These are phyloP conservation scores for Microcyclospora pomicola DNA, from an alignment of 2,329 filamentous ascomycete genomes.

Conservation along the genomic window DNA sequence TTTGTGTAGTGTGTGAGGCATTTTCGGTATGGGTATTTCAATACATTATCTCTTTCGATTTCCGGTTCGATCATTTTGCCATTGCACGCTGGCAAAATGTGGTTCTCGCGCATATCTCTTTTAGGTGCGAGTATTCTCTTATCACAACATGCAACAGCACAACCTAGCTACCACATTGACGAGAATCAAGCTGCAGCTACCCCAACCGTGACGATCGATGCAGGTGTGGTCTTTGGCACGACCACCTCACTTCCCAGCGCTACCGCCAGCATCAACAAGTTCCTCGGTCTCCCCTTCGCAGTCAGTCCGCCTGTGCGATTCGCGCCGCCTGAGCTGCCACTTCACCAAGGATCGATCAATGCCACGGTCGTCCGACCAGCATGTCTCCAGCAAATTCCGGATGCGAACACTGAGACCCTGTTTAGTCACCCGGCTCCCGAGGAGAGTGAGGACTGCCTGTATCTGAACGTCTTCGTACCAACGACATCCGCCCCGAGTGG, in stretches of 20 bases:
- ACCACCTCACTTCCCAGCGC: constrained; percentile 19
- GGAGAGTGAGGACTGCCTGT: constrained; percentile 30
- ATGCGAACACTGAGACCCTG: constrained; percentile 13
- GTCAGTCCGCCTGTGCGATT: constrained; percentile 21
- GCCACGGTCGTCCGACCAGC: constrained; percentile 19
- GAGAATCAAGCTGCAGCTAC: too few relatives aligned
- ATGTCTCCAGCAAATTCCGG: constrained; percentile 23
- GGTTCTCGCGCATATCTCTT: too few relatives aligned
- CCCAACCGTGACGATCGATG: constrained; percentile 18
- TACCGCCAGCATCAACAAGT: constrained; percentile 21
- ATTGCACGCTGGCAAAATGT: too few relatives aligned
- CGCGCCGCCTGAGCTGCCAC: constrained; percentile 14
- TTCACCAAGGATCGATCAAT: constrained; percentile 11
- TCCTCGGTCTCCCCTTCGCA: constrained; percentile 23
- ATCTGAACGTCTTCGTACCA: constrained; percentile 26
- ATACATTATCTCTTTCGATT: too few relatives aligned
- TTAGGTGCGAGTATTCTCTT: too few relatives aligned
- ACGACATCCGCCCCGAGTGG: constrained; percentile 22
- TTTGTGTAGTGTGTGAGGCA: too few relatives aligned
- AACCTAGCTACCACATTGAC: too few relatives aligned
- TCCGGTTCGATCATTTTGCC: too few relatives aligned
- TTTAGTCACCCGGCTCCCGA: constrained; percentile 20
- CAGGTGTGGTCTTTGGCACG: constrained; percentile 16
- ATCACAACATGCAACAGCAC: too few relatives aligned
- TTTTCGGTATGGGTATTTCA: too few relatives aligned